Evolutionary conservation across 805 yeast genomes (phyloP).

Genomic region (Wickerhamomyces sydowiorum): DNA sequence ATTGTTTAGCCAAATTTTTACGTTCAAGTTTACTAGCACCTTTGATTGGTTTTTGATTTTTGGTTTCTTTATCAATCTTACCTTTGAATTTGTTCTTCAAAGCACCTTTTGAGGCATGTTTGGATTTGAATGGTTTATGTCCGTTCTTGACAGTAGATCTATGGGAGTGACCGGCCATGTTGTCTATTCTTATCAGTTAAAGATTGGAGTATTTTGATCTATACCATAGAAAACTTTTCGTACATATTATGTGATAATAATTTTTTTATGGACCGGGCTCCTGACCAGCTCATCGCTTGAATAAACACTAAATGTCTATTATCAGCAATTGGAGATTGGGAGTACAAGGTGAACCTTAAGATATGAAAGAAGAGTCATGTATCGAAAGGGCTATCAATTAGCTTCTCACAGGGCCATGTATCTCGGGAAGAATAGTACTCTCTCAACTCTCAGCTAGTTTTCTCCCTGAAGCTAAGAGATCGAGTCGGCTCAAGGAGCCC

Average conservation of each 20-base stretch:
- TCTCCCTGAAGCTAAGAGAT: too few relatives aligned
- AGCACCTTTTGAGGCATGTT: conserved; percentile 85
- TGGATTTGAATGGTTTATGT: conserved; percentile 87
- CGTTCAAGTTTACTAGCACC: conserved; percentile 53
- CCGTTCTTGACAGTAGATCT: conserved; percentile 77
- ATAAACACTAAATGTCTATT: not conserved
- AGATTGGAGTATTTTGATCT: not conserved
- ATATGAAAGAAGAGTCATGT: too few relatives aligned
- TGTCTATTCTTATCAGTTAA: not conserved
- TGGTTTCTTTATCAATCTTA: conserved; percentile 69
- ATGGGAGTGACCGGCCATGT: conserved; percentile 76
- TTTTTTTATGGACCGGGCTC: not conserved
- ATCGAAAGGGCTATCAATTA: too few relatives aligned
- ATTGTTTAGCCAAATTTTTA: conserved; percentile 71
- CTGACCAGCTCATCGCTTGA: not conserved
- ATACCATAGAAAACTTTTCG: not conserved
- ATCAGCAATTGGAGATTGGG: too few relatives aligned
- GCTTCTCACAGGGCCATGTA: too few relatives aligned
- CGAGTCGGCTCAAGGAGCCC: too few relatives aligned
- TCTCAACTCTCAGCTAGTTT: too few relatives aligned
- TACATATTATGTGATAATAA: not conserved
- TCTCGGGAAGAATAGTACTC: too few relatives aligned
- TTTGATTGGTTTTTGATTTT: conserved; percentile 23
- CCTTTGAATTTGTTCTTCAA: conserved; percentile 79
- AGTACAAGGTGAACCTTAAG: too few relatives aligned